These are phyloP conservation scores for Sugiyamaella novakii DNA, from an alignment of 1,139 yeast species.

Conservation along the genomic window DNA sequence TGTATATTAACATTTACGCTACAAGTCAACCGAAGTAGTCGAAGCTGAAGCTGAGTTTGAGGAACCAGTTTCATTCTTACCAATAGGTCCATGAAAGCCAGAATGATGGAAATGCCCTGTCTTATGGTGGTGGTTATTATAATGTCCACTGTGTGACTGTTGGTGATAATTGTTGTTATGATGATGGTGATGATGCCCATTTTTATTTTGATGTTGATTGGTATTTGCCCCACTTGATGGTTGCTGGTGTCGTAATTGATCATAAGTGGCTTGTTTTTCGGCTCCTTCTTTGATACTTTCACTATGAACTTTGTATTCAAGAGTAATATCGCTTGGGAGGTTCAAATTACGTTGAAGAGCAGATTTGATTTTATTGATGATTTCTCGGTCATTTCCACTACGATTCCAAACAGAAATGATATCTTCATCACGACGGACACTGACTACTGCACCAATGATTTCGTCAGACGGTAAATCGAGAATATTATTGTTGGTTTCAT, in stretches of 20 bases:
- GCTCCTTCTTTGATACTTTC: slow-evolving; percentile 38
- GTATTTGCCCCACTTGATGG: slow-evolving; percentile 2
- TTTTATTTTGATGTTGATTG: slow-evolving; percentile 10
- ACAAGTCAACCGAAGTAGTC: slow-evolving; percentile 11
- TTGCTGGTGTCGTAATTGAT: slow-evolving; percentile 13
- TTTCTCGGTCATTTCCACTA: slow-evolving; percentile 27
- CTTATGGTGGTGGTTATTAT: slow-evolving; percentile 7
- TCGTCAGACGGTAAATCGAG: slow-evolving; percentile 33
- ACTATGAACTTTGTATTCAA: slow-evolving; percentile 40
- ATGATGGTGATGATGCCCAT: slow-evolving; percentile 12
- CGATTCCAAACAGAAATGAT: slow-evolving; percentile 43
- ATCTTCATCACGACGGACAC: slow-evolving; percentile 44
- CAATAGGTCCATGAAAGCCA: slow-evolving; percentile 7
- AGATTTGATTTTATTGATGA: slow-evolving; percentile 30
- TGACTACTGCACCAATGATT: slow-evolving; percentile 43
- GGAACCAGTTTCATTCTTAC: slow-evolving; percentile 3
- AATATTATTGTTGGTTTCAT: slow-evolving; percentile 5
- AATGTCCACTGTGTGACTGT: slow-evolving; percentile 2
- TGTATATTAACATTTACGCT: not conserved
- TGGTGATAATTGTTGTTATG: slow-evolving; percentile 7
- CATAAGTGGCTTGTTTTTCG: slow-evolving; percentile 29
- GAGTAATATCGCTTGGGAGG: slow-evolving; percentile 30
- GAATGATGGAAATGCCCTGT: not conserved
- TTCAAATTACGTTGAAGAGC: slow-evolving; percentile 33
- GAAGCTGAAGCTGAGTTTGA: slow-evolving; percentile 7